Evolutionary conservation across 2,329 filamentous ascomycete genomes (phyloP).

Genomic region (Phialocephala sp.): DNA sequence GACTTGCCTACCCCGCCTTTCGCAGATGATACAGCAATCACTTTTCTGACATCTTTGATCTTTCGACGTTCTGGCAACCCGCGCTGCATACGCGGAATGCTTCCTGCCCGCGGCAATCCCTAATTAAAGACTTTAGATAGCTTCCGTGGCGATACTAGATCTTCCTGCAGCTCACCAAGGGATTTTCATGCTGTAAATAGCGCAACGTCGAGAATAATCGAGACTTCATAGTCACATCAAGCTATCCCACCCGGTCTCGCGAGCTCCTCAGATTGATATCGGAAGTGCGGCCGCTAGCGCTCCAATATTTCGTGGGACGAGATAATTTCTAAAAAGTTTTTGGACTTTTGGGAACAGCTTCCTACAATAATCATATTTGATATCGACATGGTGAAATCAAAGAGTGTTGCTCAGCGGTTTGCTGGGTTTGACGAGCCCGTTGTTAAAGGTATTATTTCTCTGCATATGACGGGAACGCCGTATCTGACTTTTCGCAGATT

Average conservation of each 20-base stretch:
- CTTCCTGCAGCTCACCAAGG: constrained; percentile 64
- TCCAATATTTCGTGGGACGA: constrained; percentile 35
- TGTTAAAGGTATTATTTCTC: constrained; percentile 56
- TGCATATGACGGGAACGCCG: background rate
- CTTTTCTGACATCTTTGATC: constrained; percentile 84
- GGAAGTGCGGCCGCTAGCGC: constrained; percentile 34
- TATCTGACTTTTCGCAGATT: constrained; percentile 41
- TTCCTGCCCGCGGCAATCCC: constrained; percentile 83
- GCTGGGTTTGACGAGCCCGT: constrained; percentile 65
- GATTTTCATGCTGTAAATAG: constrained; percentile 79
- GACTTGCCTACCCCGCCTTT: constrained; percentile 99
- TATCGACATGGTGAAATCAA: constrained; percentile 55
- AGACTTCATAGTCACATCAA: constrained; percentile 41
- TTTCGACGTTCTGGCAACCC: constrained; percentile 80
- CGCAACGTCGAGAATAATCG: constrained; percentile 61
- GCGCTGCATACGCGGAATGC: constrained; percentile 76
- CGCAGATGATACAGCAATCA: constrained; percentile 96
- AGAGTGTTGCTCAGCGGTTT: constrained; percentile 61
- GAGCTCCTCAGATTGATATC: constrained; percentile 5
- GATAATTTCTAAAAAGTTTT: constrained; percentile 29
- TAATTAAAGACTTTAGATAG: constrained; percentile 46
- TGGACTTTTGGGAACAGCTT: constrained; percentile 12
- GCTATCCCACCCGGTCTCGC: background rate
- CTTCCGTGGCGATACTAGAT: background rate
- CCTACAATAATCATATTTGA: background rate